Evolutionary conservation across 2,329 filamentous ascomycete species (phyloP), one percentile per base, ranked within the genome.

Genomic region (Fusarium coicis): DNA sequence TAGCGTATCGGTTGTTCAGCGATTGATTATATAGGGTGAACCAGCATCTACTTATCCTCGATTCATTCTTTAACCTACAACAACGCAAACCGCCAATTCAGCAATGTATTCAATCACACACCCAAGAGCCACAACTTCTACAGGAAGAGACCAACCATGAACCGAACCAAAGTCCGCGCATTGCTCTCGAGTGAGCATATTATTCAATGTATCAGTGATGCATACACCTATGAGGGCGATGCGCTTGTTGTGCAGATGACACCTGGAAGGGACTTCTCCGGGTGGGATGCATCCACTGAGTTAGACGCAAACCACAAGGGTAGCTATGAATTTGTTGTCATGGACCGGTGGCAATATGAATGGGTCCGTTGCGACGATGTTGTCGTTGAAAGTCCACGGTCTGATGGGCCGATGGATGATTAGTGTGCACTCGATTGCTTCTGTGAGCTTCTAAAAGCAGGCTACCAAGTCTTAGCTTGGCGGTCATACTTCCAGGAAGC

Each of bases 331-430:
- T n/a, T 42, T 0, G 21, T n/a, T 15, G 14, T 42, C 14, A 21
- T 42, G 15, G 11, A 2, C 21, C 3, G 0, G 8, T 8, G 9
- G 14, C 3, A 15, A n/a, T 42, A n/a, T 5, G 12, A 10, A 0
- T 42, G 0, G 12, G 14, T 42, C 10, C 39, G 4, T 15, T 14
- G 14, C 21, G 14, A 10, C 21, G 5, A 42, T 42, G 9, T n/a
- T 10, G 21, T 9, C 12, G 21, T 15, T 23, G 40, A 15, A 16
- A 42, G 14, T 23, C 40, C 40, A 4, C 21, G 40, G 9, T n/a
- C 21, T n/a, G 40, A 21, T 42, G 21, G 21, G 23, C 21, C 40
- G 1, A 46, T 1, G 18, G 1, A 26, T 46, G 43, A 46, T 7
- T 14, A 19, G 14, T 11, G 10, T 26, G 42, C 16, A 6, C 10